Evolutionary conservation across 1,284 basidiomycete genomes (phyloP).

Genomic region (Vanrija humicola): DNA sequence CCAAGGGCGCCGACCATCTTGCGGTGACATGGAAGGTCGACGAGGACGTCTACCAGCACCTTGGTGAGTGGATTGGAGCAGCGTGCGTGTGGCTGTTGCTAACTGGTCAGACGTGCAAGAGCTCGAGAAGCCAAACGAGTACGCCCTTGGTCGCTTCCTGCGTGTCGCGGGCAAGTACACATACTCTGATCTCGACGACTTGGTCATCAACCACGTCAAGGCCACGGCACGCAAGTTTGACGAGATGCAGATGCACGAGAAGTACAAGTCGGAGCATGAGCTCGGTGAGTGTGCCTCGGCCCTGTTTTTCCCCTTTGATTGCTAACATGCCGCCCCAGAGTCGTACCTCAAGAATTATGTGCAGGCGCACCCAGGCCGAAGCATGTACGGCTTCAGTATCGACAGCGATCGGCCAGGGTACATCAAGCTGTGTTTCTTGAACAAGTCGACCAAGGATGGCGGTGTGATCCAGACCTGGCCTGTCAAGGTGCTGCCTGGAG

Average conservation of each 20-base stretch:
- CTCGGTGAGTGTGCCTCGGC: slow-evolving; percentile 62
- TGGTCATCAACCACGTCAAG: slow-evolving; percentile 96
- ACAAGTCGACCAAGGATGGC: slow-evolving; percentile 65
- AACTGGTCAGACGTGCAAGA: slow-evolving; percentile 67
- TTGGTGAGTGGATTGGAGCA: slow-evolving; percentile 50
- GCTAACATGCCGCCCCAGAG: slow-evolving; percentile 54
- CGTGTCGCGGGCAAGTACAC: slow-evolving; percentile 71
- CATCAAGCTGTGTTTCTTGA: slow-evolving; percentile 90
- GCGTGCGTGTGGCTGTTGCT: too few species aligned
- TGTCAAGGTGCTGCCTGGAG: slow-evolving; percentile 81
- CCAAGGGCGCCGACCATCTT: slow-evolving; percentile 87
- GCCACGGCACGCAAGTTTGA: slow-evolving; percentile 91
- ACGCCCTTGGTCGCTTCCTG: slow-evolving; percentile 67
- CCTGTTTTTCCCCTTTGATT: not conserved
- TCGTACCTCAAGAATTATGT: slow-evolving; percentile 85
- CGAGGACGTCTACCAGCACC: slow-evolving; percentile 93
- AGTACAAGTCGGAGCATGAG: slow-evolving; percentile 87
- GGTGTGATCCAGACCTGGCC: slow-evolving; percentile 76
- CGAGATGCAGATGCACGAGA: slow-evolving; percentile 92
- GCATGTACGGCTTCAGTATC: slow-evolving; percentile 92
- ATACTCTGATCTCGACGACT: slow-evolving; percentile 93
- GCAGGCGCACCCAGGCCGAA: slow-evolving; percentile 87
- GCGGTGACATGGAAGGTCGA: slow-evolving; percentile 99
- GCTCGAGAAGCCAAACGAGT: slow-evolving; percentile 63
- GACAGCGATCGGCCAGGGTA: slow-evolving; percentile 88